These are phyloP conservation scores for Hypoxylon sp. DNA, from an alignment of 2,329 filamentous ascomycete genomes.

Conservation along the genomic window DNA sequence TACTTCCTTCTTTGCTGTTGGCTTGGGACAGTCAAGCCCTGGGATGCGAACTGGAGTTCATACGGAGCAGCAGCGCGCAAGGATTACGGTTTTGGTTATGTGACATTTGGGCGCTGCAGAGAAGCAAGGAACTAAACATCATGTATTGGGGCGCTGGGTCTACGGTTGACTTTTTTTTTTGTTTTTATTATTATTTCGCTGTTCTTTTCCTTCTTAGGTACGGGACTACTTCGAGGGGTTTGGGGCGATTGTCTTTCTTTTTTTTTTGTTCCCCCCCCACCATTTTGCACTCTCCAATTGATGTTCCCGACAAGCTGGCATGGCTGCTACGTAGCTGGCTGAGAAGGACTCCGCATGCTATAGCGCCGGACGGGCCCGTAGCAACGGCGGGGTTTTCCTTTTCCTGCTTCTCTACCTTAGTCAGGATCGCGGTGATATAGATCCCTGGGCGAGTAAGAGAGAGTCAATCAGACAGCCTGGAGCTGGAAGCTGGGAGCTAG, in stretches of 20 bases:
- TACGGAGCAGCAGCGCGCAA: conserved; percentile 38
- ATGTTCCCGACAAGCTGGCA: conserved; percentile 22
- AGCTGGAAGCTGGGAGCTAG: conserved; percentile 9
- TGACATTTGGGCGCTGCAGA: conserved; percentile 39
- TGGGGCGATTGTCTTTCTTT: conserved; percentile 10
- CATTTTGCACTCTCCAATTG: conserved; percentile 11
- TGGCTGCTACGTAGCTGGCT: not conserved
- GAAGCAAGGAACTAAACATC: conserved; percentile 41
- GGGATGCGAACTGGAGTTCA: conserved; percentile 46
- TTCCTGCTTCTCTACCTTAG: conserved; percentile 28
- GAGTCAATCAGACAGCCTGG: conserved; percentile 16
- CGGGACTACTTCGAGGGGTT: conserved; percentile 21
- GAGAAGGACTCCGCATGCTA: conserved; percentile 21
- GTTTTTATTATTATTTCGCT: conserved; percentile 5
- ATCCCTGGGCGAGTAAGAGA: conserved; percentile 26
- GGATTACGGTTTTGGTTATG: conserved; percentile 32
- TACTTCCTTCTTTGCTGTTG: conserved; percentile 32
- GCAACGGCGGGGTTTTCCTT: conserved; percentile 27
- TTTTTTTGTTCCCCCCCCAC: conserved; percentile 18
- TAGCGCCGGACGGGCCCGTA: conserved; percentile 28
- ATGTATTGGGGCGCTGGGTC: conserved; percentile 40
- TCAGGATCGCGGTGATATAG: conserved; percentile 28
- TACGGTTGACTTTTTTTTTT: conserved; percentile 20
- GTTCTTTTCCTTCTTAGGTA: conserved; percentile 17
- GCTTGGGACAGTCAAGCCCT: conserved; percentile 29